A percentile compares a stretch with the other conserved stretches of the same genome.
phyloP scores from a whole-genome alignment of 2,329 filamentous ascomycete species.

The Paecilomyces fulvus region DNA sequence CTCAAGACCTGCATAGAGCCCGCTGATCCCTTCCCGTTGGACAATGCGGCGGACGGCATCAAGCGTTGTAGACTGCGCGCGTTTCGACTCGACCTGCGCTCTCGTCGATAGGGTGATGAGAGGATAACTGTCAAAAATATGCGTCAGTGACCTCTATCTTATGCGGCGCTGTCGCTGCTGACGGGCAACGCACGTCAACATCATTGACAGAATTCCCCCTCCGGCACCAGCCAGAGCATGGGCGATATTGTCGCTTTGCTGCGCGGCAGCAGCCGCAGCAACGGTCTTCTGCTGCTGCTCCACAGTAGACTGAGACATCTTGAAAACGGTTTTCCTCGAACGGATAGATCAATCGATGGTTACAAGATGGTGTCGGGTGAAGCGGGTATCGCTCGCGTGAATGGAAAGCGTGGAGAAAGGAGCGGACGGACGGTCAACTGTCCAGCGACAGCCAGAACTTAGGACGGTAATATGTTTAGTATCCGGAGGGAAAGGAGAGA shows the following conservation, averaged over 20 bases:
- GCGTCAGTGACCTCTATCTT: conserved; percentile 1
- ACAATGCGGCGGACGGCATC: conserved; percentile 79
- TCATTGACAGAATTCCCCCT: conserved; percentile 90
- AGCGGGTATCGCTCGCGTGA: neutral
- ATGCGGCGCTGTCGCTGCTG: conserved; percentile 1
- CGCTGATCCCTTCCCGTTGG: conserved; percentile 78
- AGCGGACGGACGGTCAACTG: neutral
- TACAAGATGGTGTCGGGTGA: neutral
- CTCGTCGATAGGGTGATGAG: conserved; percentile 95
- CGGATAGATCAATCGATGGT: neutral
- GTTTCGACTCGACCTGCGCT: conserved; percentile 94
- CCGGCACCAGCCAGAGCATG: conserved; percentile 90
- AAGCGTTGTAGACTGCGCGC: conserved; percentile 75
- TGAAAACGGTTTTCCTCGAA: conserved; percentile 2
- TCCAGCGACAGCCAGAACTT: neutral
- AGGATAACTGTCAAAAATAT: conserved; percentile 58
- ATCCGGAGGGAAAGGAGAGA: neutral
- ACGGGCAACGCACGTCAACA: conserved; percentile 61
- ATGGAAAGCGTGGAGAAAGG: neutral
- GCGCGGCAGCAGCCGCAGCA: conserved; percentile 55
- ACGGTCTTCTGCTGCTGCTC: conserved; percentile 28
- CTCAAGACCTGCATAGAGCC: conserved; percentile 87
- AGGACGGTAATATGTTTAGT: neutral
- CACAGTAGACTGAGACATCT: conserved; percentile 33
- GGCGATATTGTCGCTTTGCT: conserved; percentile 93